Conservation (phyloP, 2,329 filamentous ascomycete genomes). For the Decorospora gaudefroyi region DNA sequence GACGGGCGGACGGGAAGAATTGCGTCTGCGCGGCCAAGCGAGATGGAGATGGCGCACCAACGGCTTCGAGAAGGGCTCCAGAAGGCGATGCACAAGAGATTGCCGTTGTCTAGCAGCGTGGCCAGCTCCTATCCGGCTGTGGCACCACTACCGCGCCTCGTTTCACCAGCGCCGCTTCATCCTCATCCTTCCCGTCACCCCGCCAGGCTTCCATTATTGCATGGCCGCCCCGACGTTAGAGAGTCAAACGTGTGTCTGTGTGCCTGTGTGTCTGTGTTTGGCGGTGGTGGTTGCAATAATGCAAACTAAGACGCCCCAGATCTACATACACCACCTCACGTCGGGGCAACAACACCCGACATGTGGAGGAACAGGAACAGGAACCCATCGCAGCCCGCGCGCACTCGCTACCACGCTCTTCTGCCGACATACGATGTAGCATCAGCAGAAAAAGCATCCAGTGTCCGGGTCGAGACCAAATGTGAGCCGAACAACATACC, state of each 20-base stretch:
- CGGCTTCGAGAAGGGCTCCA: slow-evolving; percentile 22
- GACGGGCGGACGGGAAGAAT: slow-evolving; percentile 33
- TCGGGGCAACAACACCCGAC: slow-evolving; percentile 16
- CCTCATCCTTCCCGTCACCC: slow-evolving; percentile 28
- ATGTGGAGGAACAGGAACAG: not conserved
- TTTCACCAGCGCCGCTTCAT: slow-evolving; percentile 23
- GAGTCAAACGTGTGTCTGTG: not conserved
- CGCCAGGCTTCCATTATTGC: slow-evolving; percentile 8
- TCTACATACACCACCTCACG: slow-evolving; percentile 3
- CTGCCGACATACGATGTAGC: slow-evolving; percentile 25
- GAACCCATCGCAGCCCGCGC: slow-evolving; percentile 1
- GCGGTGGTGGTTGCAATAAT: slow-evolving; percentile 3
- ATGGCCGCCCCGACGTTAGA: slow-evolving; percentile 3
- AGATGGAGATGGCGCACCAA: slow-evolving; percentile 19
- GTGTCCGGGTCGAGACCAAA: slow-evolving; percentile 21
- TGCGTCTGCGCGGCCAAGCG: slow-evolving; percentile 22
- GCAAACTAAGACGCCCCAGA: slow-evolving; percentile 8
- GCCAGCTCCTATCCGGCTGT: slow-evolving; percentile 10
- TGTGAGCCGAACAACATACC: slow-evolving; percentile 20
- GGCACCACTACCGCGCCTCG: slow-evolving; percentile 23
- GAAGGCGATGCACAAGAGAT: slow-evolving; percentile 12
- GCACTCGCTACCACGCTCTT: slow-evolving; percentile 8
- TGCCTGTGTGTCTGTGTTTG: slow-evolving; percentile 1
- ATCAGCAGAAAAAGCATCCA: slow-evolving; percentile 12
- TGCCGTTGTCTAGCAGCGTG: not conserved